Percentiles rank a stretch among this genome's conserved stretches.
Evolutionary conservation across 2,329 filamentous ascomycete species (phyloP).

Genomic region (Aspergillus pseudoterreus): DNA sequence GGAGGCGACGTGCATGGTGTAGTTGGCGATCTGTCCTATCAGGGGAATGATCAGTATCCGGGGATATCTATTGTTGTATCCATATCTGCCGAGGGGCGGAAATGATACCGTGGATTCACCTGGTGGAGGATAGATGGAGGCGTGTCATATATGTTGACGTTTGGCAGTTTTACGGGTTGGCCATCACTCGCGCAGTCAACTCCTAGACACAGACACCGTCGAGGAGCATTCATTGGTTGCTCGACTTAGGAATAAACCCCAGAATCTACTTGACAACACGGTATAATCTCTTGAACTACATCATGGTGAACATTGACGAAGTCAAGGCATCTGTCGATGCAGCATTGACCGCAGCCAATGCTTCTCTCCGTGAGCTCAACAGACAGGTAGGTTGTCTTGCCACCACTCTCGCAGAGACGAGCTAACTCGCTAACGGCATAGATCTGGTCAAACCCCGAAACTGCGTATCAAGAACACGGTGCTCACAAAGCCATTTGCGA

Average conservation of each 20-base stretch:
- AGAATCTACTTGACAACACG: no score
- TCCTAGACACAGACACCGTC: no score
- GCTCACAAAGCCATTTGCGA: conserved; percentile 50
- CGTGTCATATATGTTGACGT: background rate
- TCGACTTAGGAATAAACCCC: no score
- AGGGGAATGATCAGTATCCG: background rate
- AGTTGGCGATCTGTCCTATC: conserved; percentile 6
- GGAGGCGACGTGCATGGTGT: conserved; percentile 6
- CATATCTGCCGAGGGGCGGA: no score
- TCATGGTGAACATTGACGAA: conserved; percentile 18
- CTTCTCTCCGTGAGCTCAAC: conserved; percentile 24
- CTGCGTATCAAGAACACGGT: conserved; percentile 49
- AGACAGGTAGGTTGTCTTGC: conserved; percentile 14
- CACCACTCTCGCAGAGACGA: no score
- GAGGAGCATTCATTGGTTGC: no score
- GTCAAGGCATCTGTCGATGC: conserved; percentile 21
- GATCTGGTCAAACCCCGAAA: conserved; percentile 51
- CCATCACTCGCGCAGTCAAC: background rate
- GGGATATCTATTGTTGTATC: background rate
- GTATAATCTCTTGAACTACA: conserved; percentile 1
- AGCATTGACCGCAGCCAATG: conserved; percentile 13
- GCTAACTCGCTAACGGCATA: conserved; percentile 9
- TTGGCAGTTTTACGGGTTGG: background rate
- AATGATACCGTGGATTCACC: background rate
- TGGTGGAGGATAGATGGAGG: background rate